Evolutionary conservation across 2,329 filamentous ascomycete genomes (phyloP).

Genomic region (Periconia sp.): DNA sequence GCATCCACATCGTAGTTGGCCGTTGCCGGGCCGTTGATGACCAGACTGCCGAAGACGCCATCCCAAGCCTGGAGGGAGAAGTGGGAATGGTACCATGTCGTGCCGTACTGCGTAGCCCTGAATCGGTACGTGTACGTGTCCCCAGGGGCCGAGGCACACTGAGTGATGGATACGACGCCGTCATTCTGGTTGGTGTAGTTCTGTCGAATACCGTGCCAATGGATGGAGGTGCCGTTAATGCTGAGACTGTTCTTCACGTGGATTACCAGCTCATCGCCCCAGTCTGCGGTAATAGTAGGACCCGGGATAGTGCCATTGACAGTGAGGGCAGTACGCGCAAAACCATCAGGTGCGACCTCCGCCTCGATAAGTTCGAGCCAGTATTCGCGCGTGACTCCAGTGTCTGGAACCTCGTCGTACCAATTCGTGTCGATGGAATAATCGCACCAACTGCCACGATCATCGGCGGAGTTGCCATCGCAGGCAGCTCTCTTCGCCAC

Average conservation of each 20-base stretch:
- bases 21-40: slow-evolving; percentile 43
- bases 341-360: slow-evolving; percentile 54
- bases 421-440: slow-evolving; percentile 55
- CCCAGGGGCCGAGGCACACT: slow-evolving; percentile 27
- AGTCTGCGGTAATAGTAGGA: slow-evolving; percentile 41
- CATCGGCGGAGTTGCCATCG: slow-evolving; percentile 27
- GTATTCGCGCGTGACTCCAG: slow-evolving; percentile 55
- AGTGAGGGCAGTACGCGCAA: slow-evolving; percentile 27
- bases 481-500: slow-evolving; percentile 10
- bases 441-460: slow-evolving; percentile 46
- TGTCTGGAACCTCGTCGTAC: slow-evolving; percentile 53
- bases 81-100: slow-evolving; percentile 58
- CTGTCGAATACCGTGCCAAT: slow-evolving; percentile 63
- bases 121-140: slow-evolving; percentile 47
- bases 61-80: slow-evolving; percentile 35
- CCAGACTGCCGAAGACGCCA: slow-evolving; percentile 39
- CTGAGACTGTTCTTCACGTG: slow-evolving; percentile 54
- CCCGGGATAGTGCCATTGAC: slow-evolving; percentile 46
- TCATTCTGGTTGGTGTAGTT: slow-evolving; percentile 44
- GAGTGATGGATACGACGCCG: slow-evolving; percentile 53
- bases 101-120: slow-evolving; percentile 57
- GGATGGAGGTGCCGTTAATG: slow-evolving; percentile 61
- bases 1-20: slow-evolving; percentile 43
- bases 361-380: slow-evolving; percentile 34
- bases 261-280: slow-evolving; percentile 30